Conservation (phyloP, 2,329 filamentous ascomycete genomes). For the Beauveria australis region DNA sequence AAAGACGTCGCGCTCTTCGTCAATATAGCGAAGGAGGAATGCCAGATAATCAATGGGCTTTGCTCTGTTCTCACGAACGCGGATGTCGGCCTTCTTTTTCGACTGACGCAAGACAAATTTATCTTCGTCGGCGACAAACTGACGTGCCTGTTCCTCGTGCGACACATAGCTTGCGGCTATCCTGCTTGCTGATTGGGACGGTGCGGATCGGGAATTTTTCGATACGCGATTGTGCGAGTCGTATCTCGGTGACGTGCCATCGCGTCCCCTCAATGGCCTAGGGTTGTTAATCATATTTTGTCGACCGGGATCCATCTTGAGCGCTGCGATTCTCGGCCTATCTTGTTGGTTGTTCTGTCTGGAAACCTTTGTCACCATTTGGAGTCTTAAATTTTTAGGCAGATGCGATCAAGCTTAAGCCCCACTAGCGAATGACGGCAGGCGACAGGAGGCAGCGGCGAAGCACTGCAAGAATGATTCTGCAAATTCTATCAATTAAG, state of each 20-base stretch:
- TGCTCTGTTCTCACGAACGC: conserved; percentile 82
- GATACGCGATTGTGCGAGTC: conserved; percentile 49
- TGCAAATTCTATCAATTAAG: too few relatives aligned
- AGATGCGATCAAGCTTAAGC: conserved; percentile 1
- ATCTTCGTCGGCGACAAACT: conserved; percentile 92
- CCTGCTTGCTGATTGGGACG: conserved; percentile 21
- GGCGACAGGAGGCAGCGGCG: too few relatives aligned
- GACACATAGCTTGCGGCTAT: conserved; percentile 44
- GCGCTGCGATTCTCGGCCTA: neutral
- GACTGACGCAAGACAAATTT: conserved; percentile 92
- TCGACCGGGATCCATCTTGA: conserved; percentile 45
- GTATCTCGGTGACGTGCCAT: conserved; percentile 47
- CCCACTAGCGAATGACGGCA: neutral
- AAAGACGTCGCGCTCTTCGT: conserved; percentile 74
- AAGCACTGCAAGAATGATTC: too few relatives aligned
- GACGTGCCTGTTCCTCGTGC: conserved; percentile 67
- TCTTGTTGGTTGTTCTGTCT: neutral
- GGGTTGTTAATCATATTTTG: conserved; percentile 41
- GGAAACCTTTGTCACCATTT: neutral
- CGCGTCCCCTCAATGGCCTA: conserved; percentile 33
- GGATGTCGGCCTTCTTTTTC: conserved; percentile 95
- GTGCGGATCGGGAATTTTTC: conserved; percentile 35
- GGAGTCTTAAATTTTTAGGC: neutral
- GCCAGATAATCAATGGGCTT: conserved; percentile 91
- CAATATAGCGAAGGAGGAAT: conserved; percentile 82